Conservation (phyloP, 2,329 filamentous ascomycete genomes). For the Penicillium sumatraense region DNA sequence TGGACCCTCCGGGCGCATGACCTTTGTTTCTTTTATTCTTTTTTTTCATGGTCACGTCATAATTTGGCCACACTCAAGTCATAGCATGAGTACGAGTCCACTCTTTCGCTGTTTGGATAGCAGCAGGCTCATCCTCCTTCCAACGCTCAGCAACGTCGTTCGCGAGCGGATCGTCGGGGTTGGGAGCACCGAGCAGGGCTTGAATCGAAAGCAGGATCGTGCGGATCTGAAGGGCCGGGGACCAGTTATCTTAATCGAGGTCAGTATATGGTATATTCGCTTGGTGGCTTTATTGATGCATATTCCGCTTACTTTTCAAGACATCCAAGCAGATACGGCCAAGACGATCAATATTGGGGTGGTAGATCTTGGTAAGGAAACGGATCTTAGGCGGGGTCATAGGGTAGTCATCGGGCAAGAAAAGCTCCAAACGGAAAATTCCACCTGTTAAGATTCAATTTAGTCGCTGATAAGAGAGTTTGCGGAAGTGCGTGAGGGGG, state of each 20-base stretch:
- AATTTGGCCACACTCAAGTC: slow-evolving; percentile 42
- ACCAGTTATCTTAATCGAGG: slow-evolving; percentile 82
- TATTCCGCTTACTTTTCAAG: slow-evolving; percentile 75
- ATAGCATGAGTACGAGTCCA: slow-evolving; percentile 87
- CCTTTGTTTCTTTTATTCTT: slow-evolving; percentile 24
- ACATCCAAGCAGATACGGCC: slow-evolving; percentile 97
- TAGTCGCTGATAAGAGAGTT: slow-evolving; percentile 4
- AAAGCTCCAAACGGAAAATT: slow-evolving; percentile 95
- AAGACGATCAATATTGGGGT: slow-evolving; percentile 97
- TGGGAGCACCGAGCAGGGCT: slow-evolving; percentile 91
- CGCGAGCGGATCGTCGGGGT: slow-evolving; percentile 96
- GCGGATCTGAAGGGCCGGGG: slow-evolving; percentile 93
- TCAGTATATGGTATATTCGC: slow-evolving; percentile 3
- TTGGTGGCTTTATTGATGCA: neutral
- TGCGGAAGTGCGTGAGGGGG: neutral
- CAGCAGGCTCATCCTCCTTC: slow-evolving; percentile 94
- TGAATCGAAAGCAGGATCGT: slow-evolving; percentile 99
- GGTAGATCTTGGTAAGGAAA: slow-evolving; percentile 98
- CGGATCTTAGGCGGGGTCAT: slow-evolving; percentile 99
- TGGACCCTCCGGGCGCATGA: slow-evolving; percentile 8
- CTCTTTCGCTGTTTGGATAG: slow-evolving; percentile 87
- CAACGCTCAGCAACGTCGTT: slow-evolving; percentile 97
- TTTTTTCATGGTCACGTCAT: slow-evolving; percentile 41
- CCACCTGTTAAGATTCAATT: slow-evolving; percentile 58
- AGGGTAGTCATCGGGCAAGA: slow-evolving; percentile 97